Evolutionary conservation across 768 basidiomycete genomes (phyloP), one percentile per base, ranked within the genome.

Genomic region (Termitomyces sp.): DNA sequence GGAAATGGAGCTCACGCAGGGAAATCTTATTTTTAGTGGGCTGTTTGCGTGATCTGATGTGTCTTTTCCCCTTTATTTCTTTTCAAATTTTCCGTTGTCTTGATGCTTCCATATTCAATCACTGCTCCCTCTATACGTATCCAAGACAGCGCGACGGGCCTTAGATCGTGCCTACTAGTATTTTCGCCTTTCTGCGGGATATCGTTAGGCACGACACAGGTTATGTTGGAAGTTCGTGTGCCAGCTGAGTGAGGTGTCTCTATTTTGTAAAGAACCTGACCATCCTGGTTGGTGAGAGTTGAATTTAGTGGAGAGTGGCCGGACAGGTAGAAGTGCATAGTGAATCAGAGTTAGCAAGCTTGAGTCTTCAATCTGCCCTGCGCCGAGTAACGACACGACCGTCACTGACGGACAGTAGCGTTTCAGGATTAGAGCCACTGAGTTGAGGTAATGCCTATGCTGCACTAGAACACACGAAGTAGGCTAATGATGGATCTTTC

Each of bases 241-340:
- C 48, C 34, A 5, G 46, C 1, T n/a, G 21, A 30, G 11, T 42
- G 35, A 9, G 59, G 54, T 11, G 60, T 58, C 26, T 58, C 58
- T 11, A 61, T 57, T 47, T 65, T 66, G 57, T 62, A 66, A 24
- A 66, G 19, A 26, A 45, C 56, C 47, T 65, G 64, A 11, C 65
- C 65, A 7, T 56, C 54, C 21, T 61, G 60, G 41, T 59, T 66
- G 50, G 61, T 59, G 53, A 59, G 64, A n/a, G 52, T 50, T 14
- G 62, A 50, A 49, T 62, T 57, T n/a, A 61, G 59, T 1, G 59
- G 57, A 10, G 55, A 55, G n/a, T n/a, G 24, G 10, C 28, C 37
- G 2, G 62, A 65, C 28, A 63, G 47, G 40, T 60, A 50, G 37
- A 65, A 56, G 26, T 56, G 55, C 65, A 65, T 66, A 28, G 47